Evolutionary conservation across 495 filamentous ascomycete genomes (phyloP), one percentile per base, ranked within the genome.

Genomic region (Schizothecium vesticola): DNA sequence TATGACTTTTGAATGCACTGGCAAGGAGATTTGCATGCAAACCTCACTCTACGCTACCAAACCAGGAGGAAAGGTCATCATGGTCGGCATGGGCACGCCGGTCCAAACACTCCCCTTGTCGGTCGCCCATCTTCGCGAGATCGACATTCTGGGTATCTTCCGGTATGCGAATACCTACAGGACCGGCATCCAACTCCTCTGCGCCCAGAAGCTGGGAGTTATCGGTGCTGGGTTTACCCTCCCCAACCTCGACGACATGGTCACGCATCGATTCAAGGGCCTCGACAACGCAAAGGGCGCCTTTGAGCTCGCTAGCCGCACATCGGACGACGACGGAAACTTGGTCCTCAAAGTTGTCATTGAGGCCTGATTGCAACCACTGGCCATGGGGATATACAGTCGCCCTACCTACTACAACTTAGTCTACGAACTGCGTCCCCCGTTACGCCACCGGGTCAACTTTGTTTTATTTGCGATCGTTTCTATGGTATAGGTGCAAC

Each of bases 21-120:
- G 94, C 58, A 92, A 94, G 63, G 92, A 93, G 43, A 82, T 88
- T 3, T 96, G 92, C 75, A 88, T 95, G 71, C 92, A 97, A 77
- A 90, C 93, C 1, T 87, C 89, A 3, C 92, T 97, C 57, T 96
- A 94, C 71, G 91, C 91, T 9, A 89, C 92, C 13, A 83, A 86
- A 9, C 83, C 94, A 0, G 94, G 93, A 12, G 92, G 93, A 11
- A 88, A 90, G 69, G 83, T 97, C 51, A 87, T 97, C 71, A 89
- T 96, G 80, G 89, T 97, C 23, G 94, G 94, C 4, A 97, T 97
- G 92, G 94, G 94, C n/a, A 92, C 88, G 5, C 93, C 94, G 0
- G 86, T 96, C 56, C 91, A 95, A 80, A 96, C 91, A 0, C 81
- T 97, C 7, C 93, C 93, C 0, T 84, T 97, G 65, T 92, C 89